Percentiles rank a stretch among this genome's conserved stretches.
These are phyloP conservation scores for Pyricularia pennisetigena DNA, from an alignment of 2,329 filamentous ascomycete species.

Conservation along the genomic window DNA sequence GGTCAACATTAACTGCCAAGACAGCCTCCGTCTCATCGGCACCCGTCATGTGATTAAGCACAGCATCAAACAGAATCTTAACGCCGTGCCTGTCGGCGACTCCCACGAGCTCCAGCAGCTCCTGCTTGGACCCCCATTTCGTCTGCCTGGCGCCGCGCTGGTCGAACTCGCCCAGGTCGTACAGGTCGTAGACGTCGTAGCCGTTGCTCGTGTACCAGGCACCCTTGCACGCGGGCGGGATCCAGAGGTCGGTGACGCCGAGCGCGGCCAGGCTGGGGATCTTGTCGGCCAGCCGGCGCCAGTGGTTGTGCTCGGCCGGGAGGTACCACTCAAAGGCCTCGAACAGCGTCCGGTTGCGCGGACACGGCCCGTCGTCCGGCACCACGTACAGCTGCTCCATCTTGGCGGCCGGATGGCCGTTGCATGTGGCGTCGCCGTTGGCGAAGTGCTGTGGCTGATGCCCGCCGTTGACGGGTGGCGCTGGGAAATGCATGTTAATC, in stretches of 20 bases:
- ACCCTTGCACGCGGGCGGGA: constrained; percentile 63
- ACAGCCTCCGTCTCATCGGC: constrained; percentile 54
- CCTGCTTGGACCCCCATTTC: constrained; percentile 59
- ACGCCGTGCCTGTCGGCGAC: constrained; percentile 42
- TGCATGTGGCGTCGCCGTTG: background rate
- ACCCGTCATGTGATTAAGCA: constrained; percentile 63
- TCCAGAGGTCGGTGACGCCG: constrained; percentile 55
- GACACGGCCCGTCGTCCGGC: constrained; percentile 6
- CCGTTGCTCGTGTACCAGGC: constrained; percentile 50
- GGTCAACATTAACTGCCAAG: constrained; percentile 49
- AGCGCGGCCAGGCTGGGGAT: constrained; percentile 45
- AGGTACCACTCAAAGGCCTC: constrained; percentile 68
- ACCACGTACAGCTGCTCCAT: background rate
- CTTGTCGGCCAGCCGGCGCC: constrained; percentile 42
- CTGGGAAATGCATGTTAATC: background rate
- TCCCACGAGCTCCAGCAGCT: constrained; percentile 42
- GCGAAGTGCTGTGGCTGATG: background rate
- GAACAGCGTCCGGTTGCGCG: constrained; percentile 42
- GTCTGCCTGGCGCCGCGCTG: constrained; percentile 54
- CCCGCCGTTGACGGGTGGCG: background rate
- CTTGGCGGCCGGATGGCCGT: background rate
- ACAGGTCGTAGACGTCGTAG: constrained; percentile 62
- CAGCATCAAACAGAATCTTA: constrained; percentile 57
- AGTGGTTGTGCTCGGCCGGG: constrained; percentile 50
- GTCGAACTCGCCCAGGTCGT: constrained; percentile 62